Evolutionary conservation across 805 yeast genomes (phyloP).

Genomic region (Candida ovalis): DNA sequence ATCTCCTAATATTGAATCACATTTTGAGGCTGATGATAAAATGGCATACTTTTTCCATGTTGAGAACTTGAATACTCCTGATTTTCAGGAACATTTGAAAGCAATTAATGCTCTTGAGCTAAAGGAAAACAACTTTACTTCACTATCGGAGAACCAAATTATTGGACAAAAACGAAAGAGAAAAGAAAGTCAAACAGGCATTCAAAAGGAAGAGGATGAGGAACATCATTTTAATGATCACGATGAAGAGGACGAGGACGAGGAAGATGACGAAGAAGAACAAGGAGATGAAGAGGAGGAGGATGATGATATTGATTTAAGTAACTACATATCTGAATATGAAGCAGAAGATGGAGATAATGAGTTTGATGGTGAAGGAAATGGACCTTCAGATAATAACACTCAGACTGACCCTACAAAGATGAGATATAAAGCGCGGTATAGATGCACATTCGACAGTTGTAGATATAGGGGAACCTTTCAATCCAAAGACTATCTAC

Average conservation of each 20-base stretch:
- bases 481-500: constrained; percentile 20
- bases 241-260: neutral
- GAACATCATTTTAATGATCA: neutral
- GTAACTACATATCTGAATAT: neutral
- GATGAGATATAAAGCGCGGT: constrained; percentile 1
- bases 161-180: too few species aligned
- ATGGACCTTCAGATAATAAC: neutral
- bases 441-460: constrained; percentile 9
- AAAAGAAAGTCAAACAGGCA: too few species aligned
- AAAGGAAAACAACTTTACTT: too few species aligned
- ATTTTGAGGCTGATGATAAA: neutral
- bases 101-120: too few species aligned
- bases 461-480: constrained; percentile 28
- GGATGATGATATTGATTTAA: neutral
- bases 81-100: too few species aligned
- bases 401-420: neutral
- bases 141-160: too few species aligned
- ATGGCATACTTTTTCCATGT: too few species aligned
- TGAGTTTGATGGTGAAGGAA: neutral
- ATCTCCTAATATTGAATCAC: too few species aligned
- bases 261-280: neutral
- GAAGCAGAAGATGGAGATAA: neutral
- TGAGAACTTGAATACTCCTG: too few species aligned
- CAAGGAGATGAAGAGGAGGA: neutral
- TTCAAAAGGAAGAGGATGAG: too few species aligned